A percentile compares a stretch with the other conserved stretches of the same genome.
phyloP scores from a whole-genome alignment of 2,329 filamentous ascomycete species.

The Elsinoe arachidis region DNA sequence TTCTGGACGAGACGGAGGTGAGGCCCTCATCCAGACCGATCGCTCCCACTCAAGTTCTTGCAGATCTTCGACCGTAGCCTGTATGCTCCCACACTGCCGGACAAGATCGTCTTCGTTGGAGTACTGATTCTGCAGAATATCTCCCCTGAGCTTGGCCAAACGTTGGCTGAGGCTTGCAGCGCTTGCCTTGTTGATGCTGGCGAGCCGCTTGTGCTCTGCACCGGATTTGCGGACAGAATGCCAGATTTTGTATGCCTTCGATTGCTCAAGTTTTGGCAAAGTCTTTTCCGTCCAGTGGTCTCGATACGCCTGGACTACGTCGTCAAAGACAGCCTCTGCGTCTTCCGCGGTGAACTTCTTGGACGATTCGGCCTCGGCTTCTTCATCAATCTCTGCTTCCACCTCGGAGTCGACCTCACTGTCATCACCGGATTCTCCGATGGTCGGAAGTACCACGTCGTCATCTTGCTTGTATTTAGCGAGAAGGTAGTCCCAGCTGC shows the following conservation, averaged over 20 bases:
- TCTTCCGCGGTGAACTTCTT: slow-evolving; percentile 29
- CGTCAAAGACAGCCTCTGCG: slow-evolving; percentile 46
- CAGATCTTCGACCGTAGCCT: slow-evolving; percentile 56
- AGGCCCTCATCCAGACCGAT: slow-evolving; percentile 28
- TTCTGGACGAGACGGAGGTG: slow-evolving; percentile 21
- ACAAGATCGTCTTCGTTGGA: slow-evolving; percentile 44
- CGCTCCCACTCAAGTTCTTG: slow-evolving; percentile 44
- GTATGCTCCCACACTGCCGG: slow-evolving; percentile 50
- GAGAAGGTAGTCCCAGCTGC: slow-evolving; percentile 21
- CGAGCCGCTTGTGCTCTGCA: slow-evolving; percentile 31
- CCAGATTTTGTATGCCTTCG: slow-evolving; percentile 57
- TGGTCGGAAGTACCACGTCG: slow-evolving; percentile 41
- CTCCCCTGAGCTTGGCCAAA: slow-evolving; percentile 46
- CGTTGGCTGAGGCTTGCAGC: slow-evolving; percentile 42
- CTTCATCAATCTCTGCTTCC: slow-evolving; percentile 44
- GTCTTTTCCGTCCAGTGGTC: slow-evolving; percentile 51
- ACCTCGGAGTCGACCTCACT: slow-evolving; percentile 27
- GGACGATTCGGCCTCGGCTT: slow-evolving; percentile 19
- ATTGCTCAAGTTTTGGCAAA: slow-evolving; percentile 46
- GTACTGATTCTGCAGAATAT: slow-evolving; percentile 49
- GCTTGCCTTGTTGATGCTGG: slow-evolving; percentile 36
- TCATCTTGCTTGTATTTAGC: slow-evolving; percentile 24
- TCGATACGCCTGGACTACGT: slow-evolving; percentile 44
- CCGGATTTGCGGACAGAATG: slow-evolving; percentile 40
- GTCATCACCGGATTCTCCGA: slow-evolving; percentile 45